Base-by-base conservation (phyloP, 139 green algal species). In the Picochlorum sp. region DNA sequence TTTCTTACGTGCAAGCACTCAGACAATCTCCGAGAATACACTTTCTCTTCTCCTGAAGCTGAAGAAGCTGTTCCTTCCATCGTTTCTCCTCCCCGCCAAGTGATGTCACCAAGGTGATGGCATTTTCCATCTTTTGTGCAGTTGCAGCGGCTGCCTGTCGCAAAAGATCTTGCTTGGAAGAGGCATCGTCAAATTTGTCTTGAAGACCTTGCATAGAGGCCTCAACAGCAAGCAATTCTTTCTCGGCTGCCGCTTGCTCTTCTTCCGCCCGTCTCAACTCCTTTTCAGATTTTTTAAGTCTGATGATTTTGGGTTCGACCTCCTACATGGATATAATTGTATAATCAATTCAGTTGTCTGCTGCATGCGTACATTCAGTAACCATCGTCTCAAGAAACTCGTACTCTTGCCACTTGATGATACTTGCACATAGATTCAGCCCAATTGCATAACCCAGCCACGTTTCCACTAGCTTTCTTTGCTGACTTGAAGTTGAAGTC, bases 371-470 rank as follows among this genome's bases (percentile, higher is more conserved):
- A 47, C 18, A 18, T 47, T 47, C 18, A 18, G 39, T 47, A 18
- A 47, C 18, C 39, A n/a, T 18, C 33, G 16, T n/a, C n/a, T n/a
- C n/a, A n/a, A n/a, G n/a, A n/a, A n/a, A n/a, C n/a, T n/a, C n/a
- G n/a, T n/a, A n/a, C n/a, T 69, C 83, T 85, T 32, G 80, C 74
- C 14, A 97, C 86, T 33, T 83, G 63, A 67, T 97, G 89, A 73
- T 96, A 97, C 40, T 82, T 94, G 77, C 79, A 89, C 90, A 97
- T 97, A 39, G 86, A 76, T 26, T 81, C 73, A 7, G 86, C 79
- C 90, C 90, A 97, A 73, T 92, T 94, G 65, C 88, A 96, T 24
- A 97, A 77, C 3, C 90, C 90, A 26, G 84, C 86, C 45, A 94
- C 84, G 62, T 87, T 90, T 45, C 82, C 75, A 43, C 50, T 71